Base-by-base conservation (phyloP, 2,329 filamentous ascomycete genomes). In the Diplocarpon mali region DNA sequence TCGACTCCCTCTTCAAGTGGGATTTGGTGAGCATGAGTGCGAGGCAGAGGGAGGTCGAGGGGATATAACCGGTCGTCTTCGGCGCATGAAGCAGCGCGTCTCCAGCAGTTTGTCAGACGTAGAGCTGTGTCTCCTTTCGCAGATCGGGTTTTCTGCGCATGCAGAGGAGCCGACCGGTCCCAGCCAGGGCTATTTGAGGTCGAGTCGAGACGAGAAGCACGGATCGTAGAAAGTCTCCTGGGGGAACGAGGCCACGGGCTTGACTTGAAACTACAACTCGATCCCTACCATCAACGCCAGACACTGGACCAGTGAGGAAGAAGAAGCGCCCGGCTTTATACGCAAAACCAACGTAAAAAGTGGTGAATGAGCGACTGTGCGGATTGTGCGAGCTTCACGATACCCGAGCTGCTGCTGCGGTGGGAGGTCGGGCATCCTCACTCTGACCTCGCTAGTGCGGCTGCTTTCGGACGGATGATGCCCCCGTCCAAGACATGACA, bases 291-390 rank as follows among this genome's bases (percentile, higher is more conserved):
- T 24, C 20, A 4, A 24, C 20, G 20, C 20, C 3, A 24, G 20
- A 24, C 14, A 9, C 12, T 27, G 12, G 44, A 14, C 10, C 9
- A 38, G 7, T 40, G 31, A 31, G n/a, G n/a, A 35, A 30, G 45
- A 42, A 48, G 41, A 17, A 28, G 38, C 34, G 47, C 34, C 44
- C 40, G 48, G 44, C 50, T 52, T 48, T 56, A 55, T 53, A 51
- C 43, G n/a, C n/a, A 43, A 46, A 48, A 44, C 40, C 40, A 42
- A 38, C 32, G 51, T 49, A 45, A 49, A 29, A 38, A 30, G 30
- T 30, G 15, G n/a, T 32, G 30, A 15, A 32, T 24, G 16, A 34
- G 29, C n/a, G n/a, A n/a, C n/a, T n/a, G n/a, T n/a, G n/a, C n/a
- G n/a, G n/a, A n/a, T n/a, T 32, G 38, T 44, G 41, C 40, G 32